These are phyloP conservation scores for Cucumis melo DNA, from an alignment of 306 rosid genomes.

Conservation along the genomic window DNA sequence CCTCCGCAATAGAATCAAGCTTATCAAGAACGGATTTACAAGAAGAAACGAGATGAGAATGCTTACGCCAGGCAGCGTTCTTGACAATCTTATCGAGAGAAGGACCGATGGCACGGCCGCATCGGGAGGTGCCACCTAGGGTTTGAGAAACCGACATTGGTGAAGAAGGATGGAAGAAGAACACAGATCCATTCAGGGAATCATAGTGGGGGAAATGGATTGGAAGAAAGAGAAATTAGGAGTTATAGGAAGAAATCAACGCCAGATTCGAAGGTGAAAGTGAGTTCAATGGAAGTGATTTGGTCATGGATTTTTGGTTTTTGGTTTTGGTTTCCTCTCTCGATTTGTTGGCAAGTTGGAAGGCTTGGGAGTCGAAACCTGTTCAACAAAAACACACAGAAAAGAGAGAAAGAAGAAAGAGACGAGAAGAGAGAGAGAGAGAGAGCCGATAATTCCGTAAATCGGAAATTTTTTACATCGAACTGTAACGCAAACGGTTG, in stretches of 20 bases:
- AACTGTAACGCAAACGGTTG: neutral
- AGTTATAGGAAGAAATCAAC: neutral
- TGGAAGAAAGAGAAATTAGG: neutral
- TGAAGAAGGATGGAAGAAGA: constrained; percentile 11
- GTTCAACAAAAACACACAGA: constrained; percentile 1
- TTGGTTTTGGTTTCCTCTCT: neutral
- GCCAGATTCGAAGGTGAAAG: neutral
- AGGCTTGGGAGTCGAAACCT: neutral
- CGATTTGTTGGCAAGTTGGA: neutral
- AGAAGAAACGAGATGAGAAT: constrained; percentile 79
- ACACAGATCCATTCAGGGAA: constrained; percentile 14
- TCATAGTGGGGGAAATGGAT: neutral
- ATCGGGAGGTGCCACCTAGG: constrained; percentile 79
- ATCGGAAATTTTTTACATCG: neutral
- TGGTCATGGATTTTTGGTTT: neutral
- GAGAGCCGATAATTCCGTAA: neutral
- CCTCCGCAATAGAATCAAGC: constrained; percentile 58
- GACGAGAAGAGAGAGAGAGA: neutral
- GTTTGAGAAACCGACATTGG: constrained; percentile 84
- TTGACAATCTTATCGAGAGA: constrained; percentile 88
- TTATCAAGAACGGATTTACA: constrained; percentile 84
- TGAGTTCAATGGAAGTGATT: neutral
- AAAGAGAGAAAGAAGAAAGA: neutral
- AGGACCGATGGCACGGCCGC: constrained; percentile 83
- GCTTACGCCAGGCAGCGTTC: constrained; percentile 99